A percentile compares a stretch with the other conserved stretches of the same genome.
phyloP scores from a whole-genome alignment of 331 rosid species.

The Cydonia oblonga region DNA sequence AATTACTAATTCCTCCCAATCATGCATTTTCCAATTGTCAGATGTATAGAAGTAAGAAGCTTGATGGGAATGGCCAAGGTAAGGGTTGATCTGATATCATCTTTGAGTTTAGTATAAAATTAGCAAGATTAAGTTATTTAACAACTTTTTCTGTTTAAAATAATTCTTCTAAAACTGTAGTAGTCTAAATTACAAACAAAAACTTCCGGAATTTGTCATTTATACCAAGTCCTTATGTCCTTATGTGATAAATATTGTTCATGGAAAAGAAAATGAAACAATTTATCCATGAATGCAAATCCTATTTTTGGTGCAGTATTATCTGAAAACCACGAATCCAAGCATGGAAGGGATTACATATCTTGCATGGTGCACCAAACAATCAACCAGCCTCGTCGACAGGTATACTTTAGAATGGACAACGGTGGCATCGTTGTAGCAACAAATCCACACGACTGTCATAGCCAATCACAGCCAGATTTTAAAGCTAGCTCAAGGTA shows the following conservation, averaged over 20 bases:
- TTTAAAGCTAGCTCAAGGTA: constrained; percentile 43
- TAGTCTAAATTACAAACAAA: not conserved
- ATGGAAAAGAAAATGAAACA: not conserved
- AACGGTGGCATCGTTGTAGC: not conserved
- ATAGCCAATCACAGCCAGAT: not conserved
- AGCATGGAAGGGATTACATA: constrained; percentile 25
- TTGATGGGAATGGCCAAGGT: constrained; percentile 89
- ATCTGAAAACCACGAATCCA: constrained; percentile 23
- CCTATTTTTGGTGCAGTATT: constrained; percentile 29
- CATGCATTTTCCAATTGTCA: constrained; percentile 11
- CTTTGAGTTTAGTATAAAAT: not conserved
- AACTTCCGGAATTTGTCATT: not conserved
- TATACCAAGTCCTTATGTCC: too few relatives aligned
- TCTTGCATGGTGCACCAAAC: constrained; percentile 24
- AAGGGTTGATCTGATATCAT: not conserved
- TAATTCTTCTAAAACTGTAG: not conserved
- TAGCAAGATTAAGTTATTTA: not conserved
- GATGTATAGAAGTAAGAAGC: constrained; percentile 97
- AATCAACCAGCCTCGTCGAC: constrained; percentile 19
- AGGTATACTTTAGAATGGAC: constrained; percentile 20
- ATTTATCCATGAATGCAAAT: not conserved
- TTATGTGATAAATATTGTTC: not conserved
- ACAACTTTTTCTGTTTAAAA: not conserved
- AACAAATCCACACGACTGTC: not conserved
- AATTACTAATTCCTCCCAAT: not conserved